phyloP scores from a whole-genome alignment of 768 basidiomycete species.

The Coprinopsis marcescibilis region DNA sequence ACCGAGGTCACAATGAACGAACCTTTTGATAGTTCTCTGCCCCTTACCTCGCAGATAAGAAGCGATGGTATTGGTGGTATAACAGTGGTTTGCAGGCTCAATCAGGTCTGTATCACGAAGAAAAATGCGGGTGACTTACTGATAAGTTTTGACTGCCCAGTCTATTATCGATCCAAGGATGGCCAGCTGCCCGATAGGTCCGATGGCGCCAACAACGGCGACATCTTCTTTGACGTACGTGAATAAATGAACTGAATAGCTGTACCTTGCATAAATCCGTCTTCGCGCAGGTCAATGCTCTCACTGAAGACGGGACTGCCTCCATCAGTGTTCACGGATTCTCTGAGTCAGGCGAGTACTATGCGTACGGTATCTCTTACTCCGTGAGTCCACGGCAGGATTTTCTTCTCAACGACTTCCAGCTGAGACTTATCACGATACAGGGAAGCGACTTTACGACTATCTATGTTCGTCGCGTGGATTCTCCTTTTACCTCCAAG shows the following conservation, averaged over 20 bases:
- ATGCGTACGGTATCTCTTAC: constrained; percentile 67
- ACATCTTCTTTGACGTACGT: constrained; percentile 78
- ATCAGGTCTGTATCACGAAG: constrained; percentile 25
- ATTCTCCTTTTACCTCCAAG: constrained; percentile 45
- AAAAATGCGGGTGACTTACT: background rate
- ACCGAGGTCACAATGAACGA: too few species aligned
- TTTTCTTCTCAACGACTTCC: constrained; percentile 8
- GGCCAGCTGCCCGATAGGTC: constrained; percentile 49
- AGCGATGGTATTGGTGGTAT: constrained; percentile 76
- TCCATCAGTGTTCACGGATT: constrained; percentile 55
- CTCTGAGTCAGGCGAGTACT: constrained; percentile 63
- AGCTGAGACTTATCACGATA: too few species aligned
- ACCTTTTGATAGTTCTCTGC: constrained; percentile 69
- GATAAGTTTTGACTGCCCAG: constrained; percentile 31
- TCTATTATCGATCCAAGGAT: constrained; percentile 56
- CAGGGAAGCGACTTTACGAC: constrained; percentile 76
- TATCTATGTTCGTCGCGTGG: constrained; percentile 60
- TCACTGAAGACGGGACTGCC: constrained; percentile 71
- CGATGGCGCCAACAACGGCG: constrained; percentile 39
- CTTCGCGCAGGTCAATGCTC: constrained; percentile 56
- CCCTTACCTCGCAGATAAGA: constrained; percentile 56
- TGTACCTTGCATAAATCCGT: constrained; percentile 7
- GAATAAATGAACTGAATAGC: constrained; percentile 15
- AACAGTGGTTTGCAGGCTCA: constrained; percentile 77
- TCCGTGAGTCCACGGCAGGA: constrained; percentile 53